These are phyloP conservation scores for Giardia duodenalis DNA, from an alignment of 208 protist genomes.

Conservation along the genomic window DNA sequence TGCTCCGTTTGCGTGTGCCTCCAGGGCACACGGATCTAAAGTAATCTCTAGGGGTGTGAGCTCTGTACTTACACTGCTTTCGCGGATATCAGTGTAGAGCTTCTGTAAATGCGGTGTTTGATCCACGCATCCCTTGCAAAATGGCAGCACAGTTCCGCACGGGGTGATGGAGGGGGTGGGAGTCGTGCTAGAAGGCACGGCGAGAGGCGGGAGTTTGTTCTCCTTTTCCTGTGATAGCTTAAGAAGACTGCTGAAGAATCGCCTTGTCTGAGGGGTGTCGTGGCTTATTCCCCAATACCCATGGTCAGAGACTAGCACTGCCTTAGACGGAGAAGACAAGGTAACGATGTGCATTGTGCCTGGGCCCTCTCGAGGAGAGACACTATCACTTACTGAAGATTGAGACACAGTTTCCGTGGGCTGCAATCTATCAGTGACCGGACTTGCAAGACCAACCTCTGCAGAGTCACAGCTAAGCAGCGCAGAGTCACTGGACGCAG, in stretches of 20 bases:
- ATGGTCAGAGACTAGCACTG: background rate
- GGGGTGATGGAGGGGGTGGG: background rate
- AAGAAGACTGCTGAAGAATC: background rate
- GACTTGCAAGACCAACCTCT: background rate
- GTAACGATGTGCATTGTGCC: background rate
- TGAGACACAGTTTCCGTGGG: too few relatives aligned
- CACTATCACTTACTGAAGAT: background rate
- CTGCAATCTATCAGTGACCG: background rate
- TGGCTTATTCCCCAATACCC: background rate
- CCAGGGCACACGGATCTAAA: background rate
- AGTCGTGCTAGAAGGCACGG: background rate
- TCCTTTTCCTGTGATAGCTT: background rate
- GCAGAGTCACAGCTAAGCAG: too few relatives aligned
- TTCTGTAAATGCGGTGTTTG: background rate
- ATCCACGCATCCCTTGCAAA: background rate
- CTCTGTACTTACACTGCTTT: background rate
- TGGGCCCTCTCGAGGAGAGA: background rate
- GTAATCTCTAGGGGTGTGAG: background rate
- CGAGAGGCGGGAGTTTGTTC: background rate
- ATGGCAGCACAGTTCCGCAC: background rate
- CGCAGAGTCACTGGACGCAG: background rate
- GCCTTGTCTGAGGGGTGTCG: background rate
- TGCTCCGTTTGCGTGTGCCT: too few relatives aligned
- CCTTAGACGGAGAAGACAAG: background rate
- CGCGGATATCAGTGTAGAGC: background rate